phyloP scores from a whole-genome alignment of 2,329 filamentous ascomycete genomes.

The Phoma sp. region DNA sequence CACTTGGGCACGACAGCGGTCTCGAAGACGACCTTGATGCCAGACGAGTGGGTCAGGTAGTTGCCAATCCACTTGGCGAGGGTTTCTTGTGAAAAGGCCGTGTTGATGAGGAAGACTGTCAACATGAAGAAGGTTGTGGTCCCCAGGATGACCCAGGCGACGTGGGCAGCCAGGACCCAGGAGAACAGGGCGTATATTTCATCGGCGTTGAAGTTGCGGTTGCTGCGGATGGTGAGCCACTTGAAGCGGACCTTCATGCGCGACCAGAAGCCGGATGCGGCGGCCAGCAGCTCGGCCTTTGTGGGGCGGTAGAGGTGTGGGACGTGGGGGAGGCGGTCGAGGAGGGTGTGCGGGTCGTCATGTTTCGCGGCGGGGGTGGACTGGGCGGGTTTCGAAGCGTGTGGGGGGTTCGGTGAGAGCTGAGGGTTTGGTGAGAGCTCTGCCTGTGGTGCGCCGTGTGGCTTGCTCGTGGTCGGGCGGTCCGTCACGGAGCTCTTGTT shows the following conservation, averaged over 20 bases:
- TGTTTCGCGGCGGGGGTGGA: conserved; percentile 18
- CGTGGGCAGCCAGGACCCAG: conserved; percentile 91
- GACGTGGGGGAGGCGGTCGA: conserved; percentile 63
- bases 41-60: conserved; percentile 92
- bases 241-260: conserved; percentile 92
- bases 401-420: not conserved
- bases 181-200: conserved; percentile 96
- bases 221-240: conserved; percentile 95
- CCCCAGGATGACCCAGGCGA: conserved; percentile 94
- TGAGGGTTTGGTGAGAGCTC: conserved; percentile 41
- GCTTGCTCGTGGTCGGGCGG: conserved; percentile 32
- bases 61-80: conserved; percentile 93
- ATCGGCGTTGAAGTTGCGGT: conserved; percentile 91
- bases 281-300: conserved; percentile 90
- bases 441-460: conserved; percentile 37
- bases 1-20: conserved; percentile 97
- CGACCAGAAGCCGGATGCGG: conserved; percentile 92
- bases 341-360: conserved; percentile 50
- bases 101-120: conserved; percentile 90
- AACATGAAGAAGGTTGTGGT: conserved; percentile 98
- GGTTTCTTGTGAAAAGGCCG: conserved; percentile 96
- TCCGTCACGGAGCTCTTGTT: conserved; percentile 50
- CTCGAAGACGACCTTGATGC: conserved; percentile 93
- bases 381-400: conserved; percentile 6
- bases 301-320: conserved; percentile 82